Base-by-base conservation (phyloP, 805 yeast species). In the Candida manassasensis region DNA sequence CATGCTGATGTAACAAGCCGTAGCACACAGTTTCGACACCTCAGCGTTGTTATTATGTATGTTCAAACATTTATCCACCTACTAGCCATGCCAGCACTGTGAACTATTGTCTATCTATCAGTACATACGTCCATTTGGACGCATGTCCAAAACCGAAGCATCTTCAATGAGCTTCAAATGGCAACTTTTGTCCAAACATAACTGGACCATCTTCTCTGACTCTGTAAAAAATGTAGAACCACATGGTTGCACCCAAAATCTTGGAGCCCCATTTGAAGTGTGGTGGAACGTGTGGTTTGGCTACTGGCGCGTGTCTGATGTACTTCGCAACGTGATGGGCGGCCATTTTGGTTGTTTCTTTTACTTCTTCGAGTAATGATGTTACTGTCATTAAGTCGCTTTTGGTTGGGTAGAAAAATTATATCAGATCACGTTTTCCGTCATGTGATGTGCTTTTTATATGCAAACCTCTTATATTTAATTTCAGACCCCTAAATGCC, bases 211-310 rank as follows among this genome's bases (percentile, higher is more conserved):
- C 90, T 55, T 83, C 79, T 62, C 81, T 79, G 29, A 84, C 69
- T 57, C 95, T 72, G 71, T 83, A 85, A 53, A 86, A 71, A 43
- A 86, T 73, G 84, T 90, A 86, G 61, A 84, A 86, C 84, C 93
- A 84, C 85, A 84, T 81, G 36, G 88, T 72, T 26, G 90, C 95
- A 8, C 95, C 95, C 28, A 86, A 69, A 14, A 71, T 57, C 48
- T 81, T 81, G 30, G 85, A 73, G 14, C 80, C 71, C 59, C 77
- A 67, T 39, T 74, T 70, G 50, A 80, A 73, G 27, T 72, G 61
- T 2, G 73, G 63, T 27, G 78, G 75, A 13, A 77, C 78, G 47
- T 81, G 80, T 21, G 93, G 90, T 40, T 69, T 69, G 29, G 83
- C 77, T 22, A 77, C 75, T 14, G 73, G 73, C 9, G 84, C 83